Percentiles rank a stretch among this genome's conserved stretches.
These are phyloP conservation scores for Thielaviopsis ethacetica DNA, from an alignment of 2,329 filamentous ascomycete species.

Conservation along the genomic window DNA sequence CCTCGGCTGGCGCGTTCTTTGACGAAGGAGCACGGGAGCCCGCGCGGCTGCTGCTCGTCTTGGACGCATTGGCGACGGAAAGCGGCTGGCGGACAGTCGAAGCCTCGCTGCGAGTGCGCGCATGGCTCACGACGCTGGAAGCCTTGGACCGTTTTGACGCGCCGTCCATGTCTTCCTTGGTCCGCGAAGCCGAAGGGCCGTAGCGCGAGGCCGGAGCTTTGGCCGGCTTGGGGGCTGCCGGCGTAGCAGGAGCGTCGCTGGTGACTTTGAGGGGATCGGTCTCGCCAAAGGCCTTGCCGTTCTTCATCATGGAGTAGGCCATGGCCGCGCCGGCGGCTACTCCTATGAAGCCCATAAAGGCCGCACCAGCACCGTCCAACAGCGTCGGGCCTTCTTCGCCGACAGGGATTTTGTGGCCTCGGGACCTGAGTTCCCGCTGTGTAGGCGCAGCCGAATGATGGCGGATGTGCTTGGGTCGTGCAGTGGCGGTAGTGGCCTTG, in stretches of 20 bases:
- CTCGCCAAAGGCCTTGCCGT: not conserved
- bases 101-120: constrained; percentile 1
- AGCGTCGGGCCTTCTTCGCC: constrained; percentile 7
- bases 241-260: not conserved
- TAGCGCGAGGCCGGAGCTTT: not conserved
- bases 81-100: not conserved
- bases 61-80: not conserved
- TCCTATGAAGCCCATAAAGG: constrained; percentile 11
- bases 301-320: constrained; percentile 10
- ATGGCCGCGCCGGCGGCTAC: constrained; percentile 12
- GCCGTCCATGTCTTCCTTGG: not conserved
- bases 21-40: not conserved
- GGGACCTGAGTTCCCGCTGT: not conserved
- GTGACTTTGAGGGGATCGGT: not conserved
- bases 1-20: not conserved
- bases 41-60: not conserved
- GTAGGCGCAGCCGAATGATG: not conserved
- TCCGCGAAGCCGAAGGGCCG: constrained; percentile 6
- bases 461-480: not conserved
- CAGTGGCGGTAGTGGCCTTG: not conserved
- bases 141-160: constrained; percentile 3
- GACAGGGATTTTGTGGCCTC: not conserved
- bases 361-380: constrained; percentile 5
- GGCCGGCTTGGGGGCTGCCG: not conserved
- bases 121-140: constrained; percentile 1